Conservation (phyloP, 129 eudicot genomes). For the Deinandra increscens region DNA sequence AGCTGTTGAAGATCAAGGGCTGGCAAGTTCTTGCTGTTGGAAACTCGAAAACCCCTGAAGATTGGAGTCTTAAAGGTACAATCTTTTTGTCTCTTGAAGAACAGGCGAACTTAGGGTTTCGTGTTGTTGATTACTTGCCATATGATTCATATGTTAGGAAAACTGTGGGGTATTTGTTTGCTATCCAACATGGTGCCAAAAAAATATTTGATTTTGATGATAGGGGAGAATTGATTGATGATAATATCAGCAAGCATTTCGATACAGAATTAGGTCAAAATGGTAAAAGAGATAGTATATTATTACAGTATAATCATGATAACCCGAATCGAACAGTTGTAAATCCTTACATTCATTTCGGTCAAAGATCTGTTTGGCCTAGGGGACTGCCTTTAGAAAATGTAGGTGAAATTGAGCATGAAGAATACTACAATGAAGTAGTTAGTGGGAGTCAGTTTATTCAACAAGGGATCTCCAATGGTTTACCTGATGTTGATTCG, state of each 20-base stretch:
- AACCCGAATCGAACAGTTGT: constrained; percentile 75
- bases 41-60: constrained; percentile 73
- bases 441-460: constrained; percentile 83
- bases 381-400: constrained; percentile 90
- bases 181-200: constrained; percentile 93
- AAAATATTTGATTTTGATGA: constrained; percentile 84
- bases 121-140: constrained; percentile 87
- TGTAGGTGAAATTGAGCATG: constrained; percentile 82
- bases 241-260: constrained; percentile 76
- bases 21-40: constrained; percentile 95
- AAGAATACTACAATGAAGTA: constrained; percentile 69
- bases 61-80: constrained; percentile 86
- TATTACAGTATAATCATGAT: constrained; percentile 74
- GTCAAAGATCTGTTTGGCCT: constrained; percentile 95
- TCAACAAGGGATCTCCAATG: constrained; percentile 92
- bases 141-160: constrained; percentile 86
- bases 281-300: constrained; percentile 70
- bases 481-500: constrained; percentile 95
- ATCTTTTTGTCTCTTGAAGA: constrained; percentile 67
- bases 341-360: constrained; percentile 90
- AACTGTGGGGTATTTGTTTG: constrained; percentile 82
- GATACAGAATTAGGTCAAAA: constrained; percentile 75
- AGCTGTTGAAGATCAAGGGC: constrained; percentile 55
- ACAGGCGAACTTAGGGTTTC: constrained; percentile 75
- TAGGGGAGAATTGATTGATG: constrained; percentile 76